Conservation (phyloP, 2,329 filamentous ascomycete genomes). For the Paramyrothecium sp. region DNA sequence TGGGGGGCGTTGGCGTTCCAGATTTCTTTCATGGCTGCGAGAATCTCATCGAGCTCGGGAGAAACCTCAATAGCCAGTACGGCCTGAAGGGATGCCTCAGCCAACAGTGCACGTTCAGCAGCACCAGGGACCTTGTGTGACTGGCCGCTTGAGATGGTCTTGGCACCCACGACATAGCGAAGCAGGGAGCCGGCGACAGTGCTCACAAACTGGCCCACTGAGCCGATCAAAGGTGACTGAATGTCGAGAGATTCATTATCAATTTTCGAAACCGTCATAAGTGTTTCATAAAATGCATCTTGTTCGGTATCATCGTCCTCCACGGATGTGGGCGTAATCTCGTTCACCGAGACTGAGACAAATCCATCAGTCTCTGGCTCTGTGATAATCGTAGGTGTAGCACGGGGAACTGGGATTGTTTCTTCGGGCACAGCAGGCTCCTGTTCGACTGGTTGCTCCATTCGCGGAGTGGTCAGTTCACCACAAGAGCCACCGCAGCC, state of each 20-base stretch:
- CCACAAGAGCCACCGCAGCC: neutral
- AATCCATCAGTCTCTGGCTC: neutral
- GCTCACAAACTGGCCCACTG: slow-evolving; percentile 5
- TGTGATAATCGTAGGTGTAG: neutral
- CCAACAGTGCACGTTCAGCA: slow-evolving; percentile 8
- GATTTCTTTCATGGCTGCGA: slow-evolving; percentile 11
- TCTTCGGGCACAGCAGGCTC: neutral
- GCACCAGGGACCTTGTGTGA: slow-evolving; percentile 6
- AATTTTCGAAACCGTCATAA: slow-evolving; percentile 6
- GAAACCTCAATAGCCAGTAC: slow-evolving; percentile 12
- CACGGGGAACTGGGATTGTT: neutral
- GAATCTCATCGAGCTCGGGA: slow-evolving; percentile 11
- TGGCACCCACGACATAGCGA: slow-evolving; percentile 4
- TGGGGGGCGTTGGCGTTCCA: slow-evolving; percentile 10
- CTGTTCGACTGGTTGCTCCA: neutral
- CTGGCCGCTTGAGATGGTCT: slow-evolving; percentile 2
- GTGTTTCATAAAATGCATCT: slow-evolving; percentile 6
- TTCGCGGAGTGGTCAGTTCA: neutral
- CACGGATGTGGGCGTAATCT: neutral
- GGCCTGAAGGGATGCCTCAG: slow-evolving; percentile 11
- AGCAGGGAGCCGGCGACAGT: slow-evolving; percentile 6
- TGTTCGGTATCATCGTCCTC: neutral
- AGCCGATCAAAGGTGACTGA: slow-evolving; percentile 3
- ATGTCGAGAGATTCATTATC: slow-evolving; percentile 3
- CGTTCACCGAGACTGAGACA: neutral